phyloP scores from a whole-genome alignment of 139 green algal genomes.

The Chlorella sp. region DNA sequence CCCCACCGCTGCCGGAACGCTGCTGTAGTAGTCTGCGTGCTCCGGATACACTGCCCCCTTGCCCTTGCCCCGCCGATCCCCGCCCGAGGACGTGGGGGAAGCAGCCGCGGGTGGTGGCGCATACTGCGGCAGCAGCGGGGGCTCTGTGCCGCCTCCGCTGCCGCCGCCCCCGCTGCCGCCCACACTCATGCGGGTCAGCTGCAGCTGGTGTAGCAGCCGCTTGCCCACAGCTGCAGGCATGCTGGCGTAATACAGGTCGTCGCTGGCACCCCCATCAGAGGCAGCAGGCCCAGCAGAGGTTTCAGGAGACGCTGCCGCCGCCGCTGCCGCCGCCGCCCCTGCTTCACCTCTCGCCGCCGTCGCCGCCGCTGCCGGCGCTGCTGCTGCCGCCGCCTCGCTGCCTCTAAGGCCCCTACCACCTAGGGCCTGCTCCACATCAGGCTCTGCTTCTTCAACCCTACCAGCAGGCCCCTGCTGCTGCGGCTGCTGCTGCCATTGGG shows the following conservation, averaged over 20 bases:
- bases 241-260: slow-evolving; percentile 32
- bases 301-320: not conserved
- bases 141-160: too few relatives aligned
- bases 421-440: not conserved
- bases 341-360: not conserved
- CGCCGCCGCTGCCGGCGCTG: not conserved
- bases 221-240: slow-evolving; percentile 21
- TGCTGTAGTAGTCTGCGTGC: slow-evolving; percentile 1
- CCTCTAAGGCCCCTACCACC: not conserved
- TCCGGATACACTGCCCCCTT: too few relatives aligned
- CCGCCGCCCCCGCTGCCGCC: too few relatives aligned
- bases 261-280: not conserved
- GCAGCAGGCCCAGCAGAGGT: not conserved
- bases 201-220: slow-evolving; percentile 24
- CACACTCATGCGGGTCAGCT: not conserved
- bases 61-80: too few relatives aligned
- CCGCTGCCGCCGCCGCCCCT: not conserved
- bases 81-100: too few relatives aligned
- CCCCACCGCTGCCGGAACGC: slow-evolving; percentile 15
- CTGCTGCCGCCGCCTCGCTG: not conserved
- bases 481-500: slow-evolving; percentile 37
- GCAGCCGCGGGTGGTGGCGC: too few relatives aligned
- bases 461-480: slow-evolving; percentile 6
- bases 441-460: not conserved
- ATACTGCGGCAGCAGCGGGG: too few relatives aligned